A percentile compares a stretch with the other conserved stretches of the same genome.
Conservation (phyloP, 192 early-diverging fungal genomes). For the Gonapodya prolifera region DNA sequence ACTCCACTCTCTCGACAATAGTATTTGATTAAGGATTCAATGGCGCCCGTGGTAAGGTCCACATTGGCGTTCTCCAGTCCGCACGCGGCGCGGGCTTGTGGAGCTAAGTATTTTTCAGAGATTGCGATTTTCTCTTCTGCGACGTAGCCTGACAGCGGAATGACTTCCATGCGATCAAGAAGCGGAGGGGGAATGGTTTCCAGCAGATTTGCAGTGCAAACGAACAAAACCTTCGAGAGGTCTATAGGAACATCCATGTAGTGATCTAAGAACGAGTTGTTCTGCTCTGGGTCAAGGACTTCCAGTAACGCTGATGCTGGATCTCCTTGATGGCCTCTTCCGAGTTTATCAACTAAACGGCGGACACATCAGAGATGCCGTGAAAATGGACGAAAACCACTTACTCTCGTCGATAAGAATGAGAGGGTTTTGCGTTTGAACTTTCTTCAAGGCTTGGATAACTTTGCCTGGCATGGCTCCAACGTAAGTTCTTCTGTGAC, state of each 20-base stretch:
- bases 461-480: slow-evolving; percentile 99
- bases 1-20: slow-evolving; percentile 98
- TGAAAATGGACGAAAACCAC: slow-evolving; percentile 11
- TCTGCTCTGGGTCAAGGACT: slow-evolving; percentile 96
- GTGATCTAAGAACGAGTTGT: slow-evolving; percentile 93
- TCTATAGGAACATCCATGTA: slow-evolving; percentile 99
- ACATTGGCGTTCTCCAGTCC: slow-evolving; percentile 70
- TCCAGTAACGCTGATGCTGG: slow-evolving; percentile 93
- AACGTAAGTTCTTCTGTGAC: slow-evolving; percentile 95
- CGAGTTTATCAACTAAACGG: slow-evolving; percentile 80
- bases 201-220: slow-evolving; percentile 94
- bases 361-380: background rate
- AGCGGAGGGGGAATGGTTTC: slow-evolving; percentile 97
- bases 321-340: slow-evolving; percentile 94
- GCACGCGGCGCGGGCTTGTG: slow-evolving; percentile 63
- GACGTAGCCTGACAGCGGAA: slow-evolving; percentile 81
- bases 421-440: slow-evolving; percentile 95
- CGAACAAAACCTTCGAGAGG: slow-evolving; percentile 95
- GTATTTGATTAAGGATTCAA: slow-evolving; percentile 70
- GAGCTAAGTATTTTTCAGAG: slow-evolving; percentile 81
- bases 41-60: slow-evolving; percentile 53
- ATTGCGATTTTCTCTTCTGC: slow-evolving; percentile 75
- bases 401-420: slow-evolving; percentile 89
- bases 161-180: slow-evolving; percentile 99
- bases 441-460: slow-evolving; percentile 95